Evolutionary conservation across 768 basidiomycete genomes (phyloP).

Genomic region (Infundibulicybe gibba): DNA sequence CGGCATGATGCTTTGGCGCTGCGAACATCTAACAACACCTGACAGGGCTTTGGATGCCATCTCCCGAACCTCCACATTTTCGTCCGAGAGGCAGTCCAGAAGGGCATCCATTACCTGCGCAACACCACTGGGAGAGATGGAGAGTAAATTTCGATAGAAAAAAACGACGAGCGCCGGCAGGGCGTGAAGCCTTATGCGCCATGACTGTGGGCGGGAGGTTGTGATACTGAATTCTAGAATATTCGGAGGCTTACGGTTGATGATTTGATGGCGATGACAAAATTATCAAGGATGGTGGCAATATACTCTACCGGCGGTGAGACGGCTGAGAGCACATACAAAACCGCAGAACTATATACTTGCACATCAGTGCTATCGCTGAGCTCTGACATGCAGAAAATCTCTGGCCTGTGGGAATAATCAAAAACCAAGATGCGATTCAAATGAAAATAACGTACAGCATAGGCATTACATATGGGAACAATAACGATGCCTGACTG

Average conservation of each 20-base stretch:
- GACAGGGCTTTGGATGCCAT: slow-evolving; percentile 86
- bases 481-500: slow-evolving; percentile 67
- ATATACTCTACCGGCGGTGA: slow-evolving; percentile 69
- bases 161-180: slow-evolving; percentile 87
- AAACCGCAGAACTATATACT: slow-evolving; percentile 71
- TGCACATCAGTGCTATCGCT: slow-evolving; percentile 84
- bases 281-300: slow-evolving; percentile 53
- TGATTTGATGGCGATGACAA: slow-evolving; percentile 70
- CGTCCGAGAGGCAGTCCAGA: slow-evolving; percentile 80
- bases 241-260: slow-evolving; percentile 54
- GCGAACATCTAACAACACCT: slow-evolving; percentile 87
- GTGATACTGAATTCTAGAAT: slow-evolving; percentile 23
- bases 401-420: slow-evolving; percentile 61
- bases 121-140: slow-evolving; percentile 65
- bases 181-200: slow-evolving; percentile 86
- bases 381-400: slow-evolving; percentile 86
- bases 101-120: slow-evolving; percentile 78
- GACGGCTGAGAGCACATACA: slow-evolving; percentile 80
- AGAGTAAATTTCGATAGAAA: slow-evolving; percentile 85
- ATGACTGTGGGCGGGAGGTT: slow-evolving; percentile 51
- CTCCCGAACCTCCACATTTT: slow-evolving; percentile 90
- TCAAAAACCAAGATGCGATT: not conserved
- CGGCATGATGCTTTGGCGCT: slow-evolving; percentile 79
- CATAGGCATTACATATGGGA: slow-evolving; percentile 74
- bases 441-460: slow-evolving; percentile 48